phyloP scores from a whole-genome alignment of 768 basidiomycete genomes.

The Tulasnella sp. region DNA sequence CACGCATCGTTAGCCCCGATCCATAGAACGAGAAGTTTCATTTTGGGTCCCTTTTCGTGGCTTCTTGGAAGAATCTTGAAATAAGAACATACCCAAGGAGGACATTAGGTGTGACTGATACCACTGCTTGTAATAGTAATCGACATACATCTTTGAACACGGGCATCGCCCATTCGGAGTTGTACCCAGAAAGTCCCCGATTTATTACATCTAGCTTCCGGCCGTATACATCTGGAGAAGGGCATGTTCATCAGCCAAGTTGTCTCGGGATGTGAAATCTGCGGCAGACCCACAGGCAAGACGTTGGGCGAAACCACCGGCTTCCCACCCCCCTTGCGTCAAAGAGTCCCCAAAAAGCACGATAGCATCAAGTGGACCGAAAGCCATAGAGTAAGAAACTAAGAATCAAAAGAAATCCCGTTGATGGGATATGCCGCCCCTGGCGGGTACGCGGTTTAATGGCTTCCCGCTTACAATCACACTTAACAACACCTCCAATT shows the following conservation, averaged over 20 bases:
- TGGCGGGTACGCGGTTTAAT: too few relatives aligned
- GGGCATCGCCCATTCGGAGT: slow-evolving; percentile 75
- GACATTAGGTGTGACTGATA: too few relatives aligned
- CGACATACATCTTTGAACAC: slow-evolving; percentile 63
- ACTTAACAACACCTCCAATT: too few relatives aligned
- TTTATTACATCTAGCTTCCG: slow-evolving; percentile 81
- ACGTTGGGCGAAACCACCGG: slow-evolving; percentile 53
- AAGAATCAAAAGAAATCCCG: background rate
- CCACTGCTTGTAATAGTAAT: too few relatives aligned
- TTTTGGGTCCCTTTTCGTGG: slow-evolving; percentile 38
- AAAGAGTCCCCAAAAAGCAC: slow-evolving; percentile 78
- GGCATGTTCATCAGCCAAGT: slow-evolving; percentile 16
- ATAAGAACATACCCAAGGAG: too few relatives aligned
- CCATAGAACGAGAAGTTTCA: slow-evolving; percentile 77
- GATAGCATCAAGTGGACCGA: slow-evolving; percentile 37
- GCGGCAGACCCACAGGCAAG: slow-evolving; percentile 43
- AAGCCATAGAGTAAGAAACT: background rate
- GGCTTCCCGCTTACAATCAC: too few relatives aligned
- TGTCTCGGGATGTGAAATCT: background rate
- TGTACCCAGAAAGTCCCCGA: slow-evolving; percentile 76
- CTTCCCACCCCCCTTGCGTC: slow-evolving; percentile 57
- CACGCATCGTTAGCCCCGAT: slow-evolving; percentile 80
- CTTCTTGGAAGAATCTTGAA: slow-evolving; percentile 49
- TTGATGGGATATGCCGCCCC: too few relatives aligned
- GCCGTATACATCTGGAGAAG: slow-evolving; percentile 54